These are phyloP conservation scores for Podospora pseudoanserina DNA, from an alignment of 495 filamentous ascomycete genomes.

Conservation along the genomic window DNA sequence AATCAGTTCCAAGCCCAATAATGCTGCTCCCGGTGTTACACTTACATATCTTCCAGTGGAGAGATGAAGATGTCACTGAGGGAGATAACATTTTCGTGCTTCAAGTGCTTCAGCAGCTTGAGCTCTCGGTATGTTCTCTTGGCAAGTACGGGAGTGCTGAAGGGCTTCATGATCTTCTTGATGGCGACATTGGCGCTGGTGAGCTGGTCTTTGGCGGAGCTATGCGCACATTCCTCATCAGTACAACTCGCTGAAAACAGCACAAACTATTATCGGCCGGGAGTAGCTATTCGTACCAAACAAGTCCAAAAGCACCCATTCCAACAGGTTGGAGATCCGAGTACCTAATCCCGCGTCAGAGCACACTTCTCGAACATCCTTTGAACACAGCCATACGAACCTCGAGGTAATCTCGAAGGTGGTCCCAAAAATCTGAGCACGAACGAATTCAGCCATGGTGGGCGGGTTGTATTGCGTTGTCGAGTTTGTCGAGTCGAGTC, in stretches of 20 bases:
- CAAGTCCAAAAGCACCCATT: conserved; percentile 97
- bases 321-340: conserved; percentile 97
- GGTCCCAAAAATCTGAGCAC: conserved; percentile 98
- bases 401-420: conserved; percentile 99
- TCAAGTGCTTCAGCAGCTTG: conserved; percentile 94
- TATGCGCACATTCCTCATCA: conserved; percentile 33
- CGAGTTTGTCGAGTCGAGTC: background rate
- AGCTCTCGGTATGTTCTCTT: conserved; percentile 97
- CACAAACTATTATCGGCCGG: background rate
- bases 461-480: conserved; percentile 12
- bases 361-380: conserved; percentile 18
- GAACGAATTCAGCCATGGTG: conserved; percentile 94
- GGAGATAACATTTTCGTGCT: conserved; percentile 98
- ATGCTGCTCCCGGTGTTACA: background rate
- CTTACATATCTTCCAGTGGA: conserved; percentile 95
- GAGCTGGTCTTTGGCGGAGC: conserved; percentile 95
- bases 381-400: background rate
- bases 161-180: conserved; percentile 99
- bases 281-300: conserved; percentile 64
- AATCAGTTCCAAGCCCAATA: conserved; percentile 21
- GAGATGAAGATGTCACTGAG: conserved; percentile 99
- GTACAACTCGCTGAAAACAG: background rate
- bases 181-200: conserved; percentile 92
- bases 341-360: conserved; percentile 56
- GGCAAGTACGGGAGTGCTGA: conserved; percentile 94